Evolutionary conservation across 1,139 yeast species (phyloP).

Genomic region (Saccharomyces hybrid): DNA sequence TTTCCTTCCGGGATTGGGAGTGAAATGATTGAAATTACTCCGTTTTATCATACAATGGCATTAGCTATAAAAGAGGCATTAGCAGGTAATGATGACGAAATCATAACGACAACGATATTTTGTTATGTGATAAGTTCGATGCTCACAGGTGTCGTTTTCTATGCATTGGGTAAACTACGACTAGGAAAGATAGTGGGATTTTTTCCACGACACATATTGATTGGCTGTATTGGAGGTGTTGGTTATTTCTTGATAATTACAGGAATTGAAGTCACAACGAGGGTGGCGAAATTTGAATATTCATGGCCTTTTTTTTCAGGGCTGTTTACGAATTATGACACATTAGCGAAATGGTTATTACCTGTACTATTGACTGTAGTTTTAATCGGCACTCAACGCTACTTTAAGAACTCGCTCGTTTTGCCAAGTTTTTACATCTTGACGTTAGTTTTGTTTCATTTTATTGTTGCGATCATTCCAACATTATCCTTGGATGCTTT

Average conservation of each 20-base stretch:
- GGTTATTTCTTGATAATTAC: slow-evolving; percentile 88
- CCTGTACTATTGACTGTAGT: slow-evolving; percentile 59
- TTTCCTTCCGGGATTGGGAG: slow-evolving; percentile 89
- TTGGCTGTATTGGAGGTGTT: slow-evolving; percentile 97
- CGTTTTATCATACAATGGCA: slow-evolving; percentile 96
- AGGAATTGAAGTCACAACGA: slow-evolving; percentile 81
- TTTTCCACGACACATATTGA: slow-evolving; percentile 90
- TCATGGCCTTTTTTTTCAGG: slow-evolving; percentile 46
- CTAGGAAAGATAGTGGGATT: slow-evolving; percentile 86
- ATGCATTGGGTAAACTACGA: slow-evolving; percentile 62
- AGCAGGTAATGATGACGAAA: slow-evolving; percentile 48
- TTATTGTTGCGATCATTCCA: slow-evolving; percentile 58
- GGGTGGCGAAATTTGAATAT: slow-evolving; percentile 67
- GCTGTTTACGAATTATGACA: slow-evolving; percentile 37
- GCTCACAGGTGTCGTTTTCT: slow-evolving; percentile 79
- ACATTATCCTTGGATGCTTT: slow-evolving; percentile 52
- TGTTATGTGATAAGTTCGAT: slow-evolving; percentile 78
- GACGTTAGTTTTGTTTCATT: slow-evolving; percentile 63
- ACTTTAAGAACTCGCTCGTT: slow-evolving; percentile 61
- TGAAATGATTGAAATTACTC: slow-evolving; percentile 97
- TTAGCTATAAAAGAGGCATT: slow-evolving; percentile 52
- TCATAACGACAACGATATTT: slow-evolving; percentile 79
- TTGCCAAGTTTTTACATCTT: slow-evolving; percentile 75
- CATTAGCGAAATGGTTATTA: slow-evolving; percentile 58
- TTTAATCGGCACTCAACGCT: slow-evolving; percentile 55